A percentile compares a stretch with the other conserved stretches of the same genome.
Conservation (phyloP, 2,329 filamentous ascomycete genomes). For the Aspergillus viridinutans region DNA sequence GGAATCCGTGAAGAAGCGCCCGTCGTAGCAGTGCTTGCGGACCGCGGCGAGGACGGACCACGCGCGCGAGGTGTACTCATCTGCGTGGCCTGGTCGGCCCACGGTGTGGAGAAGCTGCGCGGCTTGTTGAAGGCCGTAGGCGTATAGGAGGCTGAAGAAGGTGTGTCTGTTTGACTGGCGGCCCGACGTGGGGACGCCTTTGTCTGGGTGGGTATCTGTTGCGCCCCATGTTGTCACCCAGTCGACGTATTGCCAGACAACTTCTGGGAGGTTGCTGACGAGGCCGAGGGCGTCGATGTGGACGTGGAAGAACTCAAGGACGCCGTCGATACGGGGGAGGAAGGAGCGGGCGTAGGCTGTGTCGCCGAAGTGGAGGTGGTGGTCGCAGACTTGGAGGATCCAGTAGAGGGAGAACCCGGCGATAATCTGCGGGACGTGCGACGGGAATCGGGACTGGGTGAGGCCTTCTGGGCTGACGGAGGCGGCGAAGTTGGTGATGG, state of each 20-base stretch:
- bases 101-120: slow-evolving; percentile 30
- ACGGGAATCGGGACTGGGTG: slow-evolving; percentile 28
- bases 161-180: slow-evolving; percentile 36
- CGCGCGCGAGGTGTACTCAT: slow-evolving; percentile 24
- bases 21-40: slow-evolving; percentile 26
- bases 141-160: slow-evolving; percentile 41
- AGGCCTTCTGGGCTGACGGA: slow-evolving; percentile 25
- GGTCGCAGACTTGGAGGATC: slow-evolving; percentile 29
- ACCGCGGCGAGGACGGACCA: slow-evolving; percentile 17
- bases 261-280: slow-evolving; percentile 18
- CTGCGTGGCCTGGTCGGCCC: slow-evolving; percentile 29
- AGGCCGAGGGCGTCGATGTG: slow-evolving; percentile 18
- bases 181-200: slow-evolving; percentile 39
- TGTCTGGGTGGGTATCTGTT: slow-evolving; percentile 28
- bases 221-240: slow-evolving; percentile 32
- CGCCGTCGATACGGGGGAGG: slow-evolving; percentile 20
- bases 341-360: slow-evolving; percentile 17
- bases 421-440: slow-evolving; percentile 27
- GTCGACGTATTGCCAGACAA: slow-evolving; percentile 34
- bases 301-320: slow-evolving; percentile 21
- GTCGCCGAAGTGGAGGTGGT: slow-evolving; percentile 30
- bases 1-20: slow-evolving; percentile 29
- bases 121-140: slow-evolving; percentile 32
- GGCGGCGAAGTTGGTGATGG: slow-evolving; percentile 29
- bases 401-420: slow-evolving; percentile 32